phyloP scores from a whole-genome alignment of 768 basidiomycete species.

The Mycena capillaripes region DNA sequence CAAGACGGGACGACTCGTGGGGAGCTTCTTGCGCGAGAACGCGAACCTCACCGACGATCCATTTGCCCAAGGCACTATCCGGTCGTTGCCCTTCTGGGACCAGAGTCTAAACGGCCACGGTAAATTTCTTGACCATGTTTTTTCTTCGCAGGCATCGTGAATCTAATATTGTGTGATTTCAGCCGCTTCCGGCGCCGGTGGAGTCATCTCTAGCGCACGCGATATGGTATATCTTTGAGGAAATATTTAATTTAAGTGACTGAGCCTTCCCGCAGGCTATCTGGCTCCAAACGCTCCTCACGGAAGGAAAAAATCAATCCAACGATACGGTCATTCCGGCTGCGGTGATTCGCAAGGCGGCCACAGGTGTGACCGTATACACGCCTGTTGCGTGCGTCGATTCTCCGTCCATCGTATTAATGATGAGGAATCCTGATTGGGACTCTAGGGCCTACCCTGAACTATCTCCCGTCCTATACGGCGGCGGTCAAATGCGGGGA shows the following conservation, averaged over 20 bases:
- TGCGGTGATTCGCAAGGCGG: conserved; percentile 39
- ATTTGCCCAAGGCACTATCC: conserved; percentile 39
- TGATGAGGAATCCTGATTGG: conserved; percentile 8
- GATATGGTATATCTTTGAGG: conserved; percentile 40
- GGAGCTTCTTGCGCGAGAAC: conserved; percentile 39
- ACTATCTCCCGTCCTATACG: conserved; percentile 44
- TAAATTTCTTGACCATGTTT: neutral
- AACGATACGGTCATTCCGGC: conserved; percentile 43
- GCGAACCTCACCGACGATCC: conserved; percentile 38
- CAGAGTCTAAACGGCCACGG: conserved; percentile 41
- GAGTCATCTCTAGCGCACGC: conserved; percentile 45
- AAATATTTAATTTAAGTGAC: neutral
- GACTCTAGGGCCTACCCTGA: conserved; percentile 33
- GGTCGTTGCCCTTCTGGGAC: conserved; percentile 40
- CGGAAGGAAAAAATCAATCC: conserved; percentile 41
- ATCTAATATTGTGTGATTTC: neutral
- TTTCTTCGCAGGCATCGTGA: neutral
- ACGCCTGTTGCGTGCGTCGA: conserved; percentile 36
- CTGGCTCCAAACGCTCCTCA: conserved; percentile 47
- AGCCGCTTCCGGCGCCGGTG: conserved; percentile 45
- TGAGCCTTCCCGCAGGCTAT: conserved; percentile 36
- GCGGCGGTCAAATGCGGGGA: conserved; percentile 39
- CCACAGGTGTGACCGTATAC: conserved; percentile 40
- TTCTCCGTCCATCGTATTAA: neutral
- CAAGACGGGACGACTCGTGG: conserved; percentile 42